A percentile compares a stretch with the other conserved stretches of the same genome.
These are phyloP conservation scores for Linum trigynum DNA, from an alignment of 345 rosid species.

Conservation along the genomic window DNA sequence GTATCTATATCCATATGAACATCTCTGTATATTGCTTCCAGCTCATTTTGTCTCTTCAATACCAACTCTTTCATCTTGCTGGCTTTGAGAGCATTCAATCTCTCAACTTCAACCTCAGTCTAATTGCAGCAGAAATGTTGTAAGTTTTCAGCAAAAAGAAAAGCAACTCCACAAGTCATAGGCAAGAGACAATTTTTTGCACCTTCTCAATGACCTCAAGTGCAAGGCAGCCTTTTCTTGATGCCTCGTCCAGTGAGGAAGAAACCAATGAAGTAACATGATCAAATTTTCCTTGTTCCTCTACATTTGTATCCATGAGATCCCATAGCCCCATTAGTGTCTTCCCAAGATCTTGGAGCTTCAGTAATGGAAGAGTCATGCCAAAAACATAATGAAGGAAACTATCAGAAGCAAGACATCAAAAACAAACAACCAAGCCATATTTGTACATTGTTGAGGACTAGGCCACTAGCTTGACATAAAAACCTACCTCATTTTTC, in stretches of 20 bases:
- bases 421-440: background rate
- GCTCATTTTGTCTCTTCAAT: slow-evolving; percentile 69
- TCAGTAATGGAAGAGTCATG: slow-evolving; percentile 15
- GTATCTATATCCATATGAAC: slow-evolving; percentile 68
- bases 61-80: slow-evolving; percentile 82
- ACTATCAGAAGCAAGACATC: background rate
- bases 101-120: slow-evolving; percentile 63
- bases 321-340: slow-evolving; percentile 58
- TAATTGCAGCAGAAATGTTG: slow-evolving; percentile 15
- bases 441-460: background rate
- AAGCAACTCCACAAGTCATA: slow-evolving; percentile 1
- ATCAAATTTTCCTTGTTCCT: slow-evolving; percentile 45
- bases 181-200: slow-evolving; percentile 1
- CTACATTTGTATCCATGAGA: slow-evolving; percentile 58
- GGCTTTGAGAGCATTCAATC: slow-evolving; percentile 53
- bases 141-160: background rate
- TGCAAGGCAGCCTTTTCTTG: slow-evolving; percentile 49
- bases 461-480: background rate
- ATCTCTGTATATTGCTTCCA: slow-evolving; percentile 66
- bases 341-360: slow-evolving; percentile 69
- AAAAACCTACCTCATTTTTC: background rate
- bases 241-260: slow-evolving; percentile 40
- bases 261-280: slow-evolving; percentile 39
- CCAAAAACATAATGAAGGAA: background rate
- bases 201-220: slow-evolving; percentile 67